A percentile compares a stretch with the other conserved stretches of the same genome.
These are phyloP conservation scores for Arabis alpina DNA, from an alignment of 345 rosid species.

Conservation along the genomic window DNA sequence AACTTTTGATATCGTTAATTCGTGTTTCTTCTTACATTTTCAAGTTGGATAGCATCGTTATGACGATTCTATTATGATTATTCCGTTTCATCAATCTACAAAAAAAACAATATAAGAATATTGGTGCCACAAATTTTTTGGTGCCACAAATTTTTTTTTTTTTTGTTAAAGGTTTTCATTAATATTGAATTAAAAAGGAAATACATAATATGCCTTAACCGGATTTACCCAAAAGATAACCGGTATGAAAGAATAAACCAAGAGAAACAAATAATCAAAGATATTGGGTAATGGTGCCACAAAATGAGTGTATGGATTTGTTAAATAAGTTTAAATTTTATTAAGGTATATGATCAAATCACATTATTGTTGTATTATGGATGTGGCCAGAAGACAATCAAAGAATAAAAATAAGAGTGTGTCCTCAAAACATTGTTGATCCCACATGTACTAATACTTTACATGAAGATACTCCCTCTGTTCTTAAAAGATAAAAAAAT, in stretches of 20 bases:
- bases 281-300: too few relatives aligned
- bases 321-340: neutral
- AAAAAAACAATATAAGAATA: neutral
- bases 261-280: too few relatives aligned
- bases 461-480: neutral
- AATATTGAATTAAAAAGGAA: too few relatives aligned
- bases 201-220: too few relatives aligned
- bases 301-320: neutral
- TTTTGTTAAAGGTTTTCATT: too few relatives aligned
- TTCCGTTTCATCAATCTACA: neutral
- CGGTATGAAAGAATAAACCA: too few relatives aligned
- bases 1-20: neutral
- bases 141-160: neutral
- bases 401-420: too few relatives aligned
- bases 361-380: neutral
- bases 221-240: too few relatives aligned
- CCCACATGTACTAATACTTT: conserved; percentile 21
- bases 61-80: neutral
- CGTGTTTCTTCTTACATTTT: neutral
- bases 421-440: conserved; percentile 12
- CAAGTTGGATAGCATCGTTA: neutral
- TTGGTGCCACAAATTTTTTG: neutral
- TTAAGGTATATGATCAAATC: neutral
- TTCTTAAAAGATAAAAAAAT: too few relatives aligned
- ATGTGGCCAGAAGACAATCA: neutral